Conservation (phyloP, 2,329 filamentous ascomycete genomes). For the Zalaria obscura region DNA sequence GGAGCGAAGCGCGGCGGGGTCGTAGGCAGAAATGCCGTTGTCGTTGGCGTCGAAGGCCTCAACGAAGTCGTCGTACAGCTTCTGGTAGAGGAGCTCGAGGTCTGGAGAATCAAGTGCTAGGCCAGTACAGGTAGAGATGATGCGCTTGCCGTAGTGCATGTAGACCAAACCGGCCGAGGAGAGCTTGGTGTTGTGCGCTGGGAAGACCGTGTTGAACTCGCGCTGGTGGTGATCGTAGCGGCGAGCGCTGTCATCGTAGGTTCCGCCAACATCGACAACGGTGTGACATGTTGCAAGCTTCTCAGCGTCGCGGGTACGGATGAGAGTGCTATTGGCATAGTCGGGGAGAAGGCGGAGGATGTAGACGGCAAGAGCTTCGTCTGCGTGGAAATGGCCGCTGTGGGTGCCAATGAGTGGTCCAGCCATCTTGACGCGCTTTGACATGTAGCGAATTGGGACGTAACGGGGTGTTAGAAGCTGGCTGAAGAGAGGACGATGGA, state of each 20-base stretch:
- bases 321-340: conserved; percentile 58
- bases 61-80: conserved; percentile 85
- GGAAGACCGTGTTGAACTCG: conserved; percentile 74
- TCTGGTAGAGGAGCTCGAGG: conserved; percentile 64
- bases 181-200: conserved; percentile 71
- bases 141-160: conserved; percentile 80
- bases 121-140: conserved; percentile 56
- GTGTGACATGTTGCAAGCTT: conserved; percentile 74
- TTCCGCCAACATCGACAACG: conserved; percentile 93
- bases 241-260: conserved; percentile 63
- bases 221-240: conserved; percentile 98
- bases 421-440: conserved; percentile 71
- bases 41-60: conserved; percentile 96
- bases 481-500: background rate
- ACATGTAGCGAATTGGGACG: background rate
- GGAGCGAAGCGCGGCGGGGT: conserved; percentile 51
- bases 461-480: background rate
- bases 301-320: conserved; percentile 76
- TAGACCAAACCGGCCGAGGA: conserved; percentile 90
- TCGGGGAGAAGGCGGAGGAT: conserved; percentile 80
- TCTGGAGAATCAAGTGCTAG: conserved; percentile 48
- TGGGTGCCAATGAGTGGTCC: conserved; percentile 71
- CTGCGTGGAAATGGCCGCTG: conserved; percentile 97
- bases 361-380: conserved; percentile 92
- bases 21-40: conserved; percentile 80